A percentile compares a stretch with the other conserved stretches of the same genome.
These are phyloP conservation scores for Rubia yunnanensis DNA, from an alignment of 257 asterid species.

Conservation along the genomic window DNA sequence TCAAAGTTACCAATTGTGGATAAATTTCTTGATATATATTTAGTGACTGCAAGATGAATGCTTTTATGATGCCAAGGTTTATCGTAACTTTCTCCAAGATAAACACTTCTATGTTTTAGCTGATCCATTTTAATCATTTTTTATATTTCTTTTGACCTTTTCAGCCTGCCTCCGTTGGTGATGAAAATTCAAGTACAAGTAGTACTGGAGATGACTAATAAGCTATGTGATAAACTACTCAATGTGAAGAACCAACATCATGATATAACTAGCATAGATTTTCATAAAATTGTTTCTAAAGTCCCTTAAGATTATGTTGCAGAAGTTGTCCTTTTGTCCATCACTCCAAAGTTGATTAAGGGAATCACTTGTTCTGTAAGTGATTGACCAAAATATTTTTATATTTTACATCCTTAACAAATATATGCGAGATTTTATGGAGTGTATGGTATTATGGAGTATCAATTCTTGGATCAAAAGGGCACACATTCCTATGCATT, in stretches of 20 bases:
- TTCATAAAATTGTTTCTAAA: constrained; percentile 93
- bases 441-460: too few species aligned
- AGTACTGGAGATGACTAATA: constrained; percentile 78
- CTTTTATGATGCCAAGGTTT: background rate
- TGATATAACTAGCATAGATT: constrained; percentile 96
- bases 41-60: too few species aligned
- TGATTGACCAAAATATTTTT: constrained; percentile 14
- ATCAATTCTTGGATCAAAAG: background rate
- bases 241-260: constrained; percentile 88
- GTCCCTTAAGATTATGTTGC: constrained; percentile 74
- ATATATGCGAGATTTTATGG: background rate
- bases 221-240: constrained; percentile 93
- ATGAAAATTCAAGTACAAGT: constrained; percentile 81
- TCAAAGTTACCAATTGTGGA: too few species aligned
- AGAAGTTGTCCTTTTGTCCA: constrained; percentile 59
- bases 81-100: constrained; percentile 5
- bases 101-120: background rate
- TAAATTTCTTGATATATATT: background rate
- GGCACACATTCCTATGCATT: background rate
- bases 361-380: constrained; percentile 74
- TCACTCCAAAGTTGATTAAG: constrained; percentile 75
- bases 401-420: background rate
- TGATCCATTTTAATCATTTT: background rate
- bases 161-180: constrained; percentile 53
- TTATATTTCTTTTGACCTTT: background rate